Evolutionary conservation across 805 yeast genomes (phyloP).

Genomic region (Zygosaccharomyces gambellarensis): DNA sequence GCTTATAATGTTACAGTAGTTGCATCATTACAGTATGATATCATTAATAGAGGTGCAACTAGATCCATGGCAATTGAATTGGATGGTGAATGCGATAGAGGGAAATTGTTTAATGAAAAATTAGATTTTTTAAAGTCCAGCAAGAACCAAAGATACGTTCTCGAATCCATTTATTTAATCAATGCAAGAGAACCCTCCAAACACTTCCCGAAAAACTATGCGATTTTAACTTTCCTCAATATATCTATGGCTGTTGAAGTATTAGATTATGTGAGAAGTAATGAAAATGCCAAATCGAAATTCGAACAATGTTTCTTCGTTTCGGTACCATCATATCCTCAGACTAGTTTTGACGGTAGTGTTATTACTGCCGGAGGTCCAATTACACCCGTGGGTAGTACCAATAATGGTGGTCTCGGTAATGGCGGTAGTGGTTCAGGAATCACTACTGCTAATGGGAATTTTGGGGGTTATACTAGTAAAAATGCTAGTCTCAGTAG

Average conservation of each 20-base stretch:
- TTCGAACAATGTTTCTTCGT: conserved; percentile 19
- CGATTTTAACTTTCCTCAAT: conserved; percentile 25
- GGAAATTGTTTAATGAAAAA: conserved; percentile 13
- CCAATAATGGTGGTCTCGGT: conserved; percentile 2
- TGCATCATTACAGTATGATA: conserved; percentile 17
- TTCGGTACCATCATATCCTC: conserved; percentile 8
- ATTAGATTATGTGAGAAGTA: conserved; percentile 17
- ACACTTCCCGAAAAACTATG: conserved; percentile 21
- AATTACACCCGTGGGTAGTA: neutral
- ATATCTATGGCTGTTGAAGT: conserved; percentile 29
- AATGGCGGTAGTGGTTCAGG: conserved; percentile 3
- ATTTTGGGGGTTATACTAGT: conserved; percentile 4
- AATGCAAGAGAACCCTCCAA: conserved; percentile 17
- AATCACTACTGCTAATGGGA: conserved; percentile 6
- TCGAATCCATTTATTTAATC: conserved; percentile 26
- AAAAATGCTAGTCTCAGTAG: conserved; percentile 17
- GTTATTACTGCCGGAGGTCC: neutral
- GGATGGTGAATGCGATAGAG: conserved; percentile 9
- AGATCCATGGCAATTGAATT: conserved; percentile 27
- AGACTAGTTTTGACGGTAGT: neutral
- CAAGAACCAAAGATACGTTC: conserved; percentile 24
- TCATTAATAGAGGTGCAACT: conserved; percentile 27
- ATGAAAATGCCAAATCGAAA: conserved; percentile 5
- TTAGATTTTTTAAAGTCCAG: conserved; percentile 12
- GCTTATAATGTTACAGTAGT: conserved; percentile 10